Percentiles rank a stretch among this genome's conserved stretches.
Evolutionary conservation across 2,329 filamentous ascomycete species (phyloP).

Genomic region (Aspergillus fijiensis): DNA sequence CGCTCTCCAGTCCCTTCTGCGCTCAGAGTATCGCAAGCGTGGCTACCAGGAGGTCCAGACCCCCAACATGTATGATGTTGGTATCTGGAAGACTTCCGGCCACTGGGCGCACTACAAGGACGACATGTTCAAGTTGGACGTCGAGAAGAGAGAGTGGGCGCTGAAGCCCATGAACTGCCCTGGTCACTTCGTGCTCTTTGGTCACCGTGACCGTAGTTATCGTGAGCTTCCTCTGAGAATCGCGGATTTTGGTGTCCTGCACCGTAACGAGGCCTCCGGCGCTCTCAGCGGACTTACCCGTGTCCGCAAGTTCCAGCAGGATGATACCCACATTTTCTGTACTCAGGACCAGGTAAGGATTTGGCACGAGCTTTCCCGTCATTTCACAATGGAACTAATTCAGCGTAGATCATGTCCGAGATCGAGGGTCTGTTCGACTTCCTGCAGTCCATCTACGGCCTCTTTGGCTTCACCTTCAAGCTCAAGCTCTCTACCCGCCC

Average conservation of each 20-base stretch:
- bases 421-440: constrained; percentile 87
- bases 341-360: constrained; percentile 65
- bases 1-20: constrained; percentile 75
- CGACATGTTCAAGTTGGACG: constrained; percentile 86
- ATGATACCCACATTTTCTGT: constrained; percentile 96
- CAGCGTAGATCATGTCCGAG: constrained; percentile 60
- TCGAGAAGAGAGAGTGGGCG: constrained; percentile 79
- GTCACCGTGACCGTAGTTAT: constrained; percentile 80
- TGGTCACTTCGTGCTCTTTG: constrained; percentile 86
- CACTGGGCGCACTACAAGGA: constrained; percentile 94
- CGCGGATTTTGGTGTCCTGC: constrained; percentile 92
- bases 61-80: constrained; percentile 93
- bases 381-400: constrained; percentile 12
- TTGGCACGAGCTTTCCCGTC: not conserved
- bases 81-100: constrained; percentile 90
- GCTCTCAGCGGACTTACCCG: constrained; percentile 87
- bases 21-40: constrained; percentile 86
- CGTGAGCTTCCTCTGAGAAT: constrained; percentile 86
- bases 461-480: constrained; percentile 88
- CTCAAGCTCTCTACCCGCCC: constrained; percentile 88
- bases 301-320: constrained; percentile 91
- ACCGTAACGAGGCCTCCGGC: constrained; percentile 92
- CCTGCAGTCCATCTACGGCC: constrained; percentile 72
- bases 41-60: constrained; percentile 94
- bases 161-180: constrained; percentile 99